Percentiles rank a stretch among this genome's conserved stretches.
Conservation (phyloP, 1,284 basidiomycete species). For the Phylloboletellus chloephorus region DNA sequence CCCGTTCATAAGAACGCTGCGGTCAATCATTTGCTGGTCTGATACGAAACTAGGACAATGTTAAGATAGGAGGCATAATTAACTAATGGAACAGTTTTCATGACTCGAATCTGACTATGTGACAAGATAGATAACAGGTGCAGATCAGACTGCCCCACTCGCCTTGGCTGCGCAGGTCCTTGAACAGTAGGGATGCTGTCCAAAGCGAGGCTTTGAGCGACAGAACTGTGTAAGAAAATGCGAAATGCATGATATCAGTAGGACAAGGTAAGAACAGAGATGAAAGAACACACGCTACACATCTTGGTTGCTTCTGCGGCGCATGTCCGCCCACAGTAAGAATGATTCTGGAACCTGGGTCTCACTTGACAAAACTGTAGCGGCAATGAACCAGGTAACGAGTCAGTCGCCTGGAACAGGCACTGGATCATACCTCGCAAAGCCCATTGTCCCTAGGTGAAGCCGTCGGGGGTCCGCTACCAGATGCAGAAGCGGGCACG, state of each 20-base stretch:
- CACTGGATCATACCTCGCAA: conserved; percentile 28
- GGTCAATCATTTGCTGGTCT: not conserved
- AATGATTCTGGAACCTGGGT: conserved; percentile 46
- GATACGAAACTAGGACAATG: conserved; percentile 8
- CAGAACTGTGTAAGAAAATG: conserved; percentile 22
- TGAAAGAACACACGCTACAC: conserved; percentile 24
- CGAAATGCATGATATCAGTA: conserved; percentile 2
- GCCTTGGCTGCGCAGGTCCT: conserved; percentile 30
- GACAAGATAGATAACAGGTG: not conserved
- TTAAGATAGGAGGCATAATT: conserved; percentile 27
- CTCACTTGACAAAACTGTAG: conserved; percentile 51
- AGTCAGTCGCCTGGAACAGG: not conserved
- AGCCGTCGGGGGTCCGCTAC: conserved; percentile 1
- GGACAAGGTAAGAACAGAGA: not conserved
- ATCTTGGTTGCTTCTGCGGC: conserved; percentile 40
- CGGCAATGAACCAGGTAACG: conserved; percentile 7
- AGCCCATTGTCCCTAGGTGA: conserved; percentile 20
- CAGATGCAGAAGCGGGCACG: not conserved
- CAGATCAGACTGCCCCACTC: conserved; percentile 15
- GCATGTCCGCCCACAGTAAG: conserved; percentile 59
- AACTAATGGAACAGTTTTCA: conserved; percentile 2
- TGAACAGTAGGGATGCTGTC: conserved; percentile 33
- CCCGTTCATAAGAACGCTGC: not conserved
- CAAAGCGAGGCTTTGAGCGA: conserved; percentile 30
- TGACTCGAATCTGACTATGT: not conserved